Evolutionary conservation across 192 early-diverging fungal genomes (phyloP), one percentile per base, ranked within the genome.

Genomic region (Geranomyces variabilis): DNA sequence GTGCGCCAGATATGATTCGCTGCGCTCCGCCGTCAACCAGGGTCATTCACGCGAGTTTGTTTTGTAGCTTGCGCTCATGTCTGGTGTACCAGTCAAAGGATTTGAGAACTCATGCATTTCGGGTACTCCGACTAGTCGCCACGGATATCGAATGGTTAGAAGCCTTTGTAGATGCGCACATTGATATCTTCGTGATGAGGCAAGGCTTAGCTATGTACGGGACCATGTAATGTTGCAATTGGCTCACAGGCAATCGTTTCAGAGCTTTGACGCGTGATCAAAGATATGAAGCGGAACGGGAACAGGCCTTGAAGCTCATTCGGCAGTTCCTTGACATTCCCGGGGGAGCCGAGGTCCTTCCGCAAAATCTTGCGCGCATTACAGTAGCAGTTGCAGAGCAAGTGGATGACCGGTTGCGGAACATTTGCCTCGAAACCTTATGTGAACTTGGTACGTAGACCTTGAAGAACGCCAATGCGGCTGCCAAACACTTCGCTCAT

Each of bases 361-460:
- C 86, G 3, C 86, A 87, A 55, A 77, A 81, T 19, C 70, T 94
- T 26, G 79, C 93, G 43, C 76, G 93, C n/a, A 82, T 90, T 14
- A 67, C 94, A 14, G 88, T 93, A 7, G 84, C 93, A 1, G 76
- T 94, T 24, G 89, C 90, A 19, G 93, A 94, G 64, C 92, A 93
- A 70, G 41, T 79, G 7, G 93, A 94, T 53, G 92, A 93, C 45
- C 89, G 87, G 63, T 68, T 93, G 48, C 67, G 93, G 43, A 85
- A 86, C 64, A 87, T 92, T 4, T 88, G 88, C 61, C 65, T 94
- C 3, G 90, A 93, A 53, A 93, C 90, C 6, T 75, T 94, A 36
- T 90, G 91, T 46, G 93, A 94, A 80, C 75, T 93, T 67, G 77
- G 91, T 92, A 82, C 63, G 75, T 41, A 22, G 19, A 24, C 3